Base-by-base conservation (phyloP, 352 stramenopile species). In the Phytophthora colocasiae region DNA sequence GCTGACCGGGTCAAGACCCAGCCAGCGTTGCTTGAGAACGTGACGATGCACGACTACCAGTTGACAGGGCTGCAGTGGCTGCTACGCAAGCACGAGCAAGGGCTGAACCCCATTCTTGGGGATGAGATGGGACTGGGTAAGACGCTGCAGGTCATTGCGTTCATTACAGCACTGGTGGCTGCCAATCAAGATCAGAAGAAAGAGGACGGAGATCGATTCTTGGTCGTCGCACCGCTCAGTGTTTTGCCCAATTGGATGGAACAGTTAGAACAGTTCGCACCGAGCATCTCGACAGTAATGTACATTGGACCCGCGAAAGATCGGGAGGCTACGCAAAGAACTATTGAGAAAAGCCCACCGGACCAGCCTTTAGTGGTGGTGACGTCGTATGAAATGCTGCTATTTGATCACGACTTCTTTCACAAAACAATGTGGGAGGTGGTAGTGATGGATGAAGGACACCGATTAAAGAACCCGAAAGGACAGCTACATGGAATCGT, bases 61-160 rank as follows among this genome's bases (percentile, higher is more conserved):
- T 19, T 89, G 29, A 58, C 77, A 29, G 87, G 87, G 2, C 44
- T 92, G 58, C 75, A 69, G 34, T 93, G 87, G 87, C 70, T 93
- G 51, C 58, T 89, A 17, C 66, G 67, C 48, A 89, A 87, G 53
- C 66, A 87, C 58, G 71, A 75, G n/a, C 82, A 91, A 52, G 64
- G 69, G 1, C 47, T 95, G 39, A 91, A 90, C 63, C 72, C 80
- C 39, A 92, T 95, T 65, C 59, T 95, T 8, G 87, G 85, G 31
- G 87, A 95, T 56, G 85, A 95, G 31, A 95, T 95, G 87, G 87
- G 87, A 1, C 71, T 95, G 19, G 87, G 87, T 59, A 93, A 95
- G 73, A 95, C 85, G 38, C 70, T 95, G 50, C 87, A 95, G 48
- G 66, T 87, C 27, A 93, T 92, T 63, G 72, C 85, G 26, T 88